Base-by-base conservation (phyloP, 2,329 filamentous ascomycete species). In the Aspergillus costaricaensis region DNA sequence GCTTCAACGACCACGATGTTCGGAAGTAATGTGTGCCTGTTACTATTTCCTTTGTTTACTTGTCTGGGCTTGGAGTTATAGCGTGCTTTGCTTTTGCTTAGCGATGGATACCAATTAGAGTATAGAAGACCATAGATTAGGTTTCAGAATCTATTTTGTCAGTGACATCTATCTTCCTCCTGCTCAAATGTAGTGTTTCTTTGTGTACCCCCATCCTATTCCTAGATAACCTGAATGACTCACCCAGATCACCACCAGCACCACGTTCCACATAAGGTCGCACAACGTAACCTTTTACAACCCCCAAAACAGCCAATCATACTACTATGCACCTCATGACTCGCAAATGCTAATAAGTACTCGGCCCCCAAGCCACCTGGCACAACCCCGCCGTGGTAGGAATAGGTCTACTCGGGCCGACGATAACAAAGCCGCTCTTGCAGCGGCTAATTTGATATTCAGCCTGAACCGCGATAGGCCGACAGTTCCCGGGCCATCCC, bases 91-190 rank as follows among this genome's bases (percentile, higher is more conserved):
- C 32, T 32, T n/a, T 27, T 30, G 25, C 47, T 19, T 7, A 30
- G 25, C 25, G 5, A 15, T 36, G 32, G 47, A 50, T 50, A 50
- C 47, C 47, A 50, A 5, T 50, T 44, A 44, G 25, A 17, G 25
- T 12, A 30, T 50, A 50, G 47, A 50, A 36, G 32, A n/a, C 25
- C 21, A 30, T 50, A 50, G 47, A 50, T 50, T 50, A 50, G 47
- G 32, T 36, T 36, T 6, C 5, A 36, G 32, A 44, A 44, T 23
- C 41, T 44, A 44, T 23, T 44, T 36, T 36, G 32, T 36, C 32
- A 36, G 32, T 14, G 32, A 36, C 32, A 36, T 36, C 32, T 5
- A 36, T 14, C 32, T 36, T 6, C 32, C 30, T 36, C 30, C 12
- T 12, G 9, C 27, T 36, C 27, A 12, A 36, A 15, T 36, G 12